phyloP scores from a whole-genome alignment of 176 grass and related monocot genomes.

The Eremochloa ophiuroides region DNA sequence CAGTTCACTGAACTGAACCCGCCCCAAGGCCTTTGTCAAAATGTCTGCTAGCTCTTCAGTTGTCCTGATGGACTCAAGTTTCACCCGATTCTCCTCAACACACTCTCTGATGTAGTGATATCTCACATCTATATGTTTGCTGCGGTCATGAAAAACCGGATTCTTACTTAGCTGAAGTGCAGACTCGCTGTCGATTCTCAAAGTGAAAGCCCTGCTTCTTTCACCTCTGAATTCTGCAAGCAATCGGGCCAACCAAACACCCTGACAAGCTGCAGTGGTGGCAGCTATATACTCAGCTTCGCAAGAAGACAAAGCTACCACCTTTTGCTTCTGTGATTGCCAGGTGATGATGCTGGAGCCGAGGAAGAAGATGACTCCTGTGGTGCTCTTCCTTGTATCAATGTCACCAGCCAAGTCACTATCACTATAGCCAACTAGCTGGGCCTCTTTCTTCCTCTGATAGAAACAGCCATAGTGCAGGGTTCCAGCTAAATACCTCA shows the following conservation, averaged over 20 bases:
- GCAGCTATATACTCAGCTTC: not conserved
- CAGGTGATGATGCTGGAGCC: not conserved
- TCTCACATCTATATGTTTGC: too few relatives aligned
- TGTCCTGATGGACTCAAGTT: rapidly evolving
- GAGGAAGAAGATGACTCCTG: too few relatives aligned
- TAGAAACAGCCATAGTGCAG: not conserved
- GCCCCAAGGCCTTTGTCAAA: too few relatives aligned
- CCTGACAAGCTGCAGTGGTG: not conserved
- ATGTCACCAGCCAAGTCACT: not conserved
- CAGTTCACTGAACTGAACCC: too few relatives aligned
- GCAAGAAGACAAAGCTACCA: not conserved
- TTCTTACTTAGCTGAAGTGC: too few relatives aligned
- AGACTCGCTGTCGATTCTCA: too few relatives aligned
- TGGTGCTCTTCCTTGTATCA: not conserved
- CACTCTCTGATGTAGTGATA: not conserved
- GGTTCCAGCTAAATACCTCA: not conserved
- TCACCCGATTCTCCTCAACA: not conserved
- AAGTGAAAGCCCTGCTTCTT: too few relatives aligned
- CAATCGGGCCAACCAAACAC: not conserved
- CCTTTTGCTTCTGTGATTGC: not conserved
- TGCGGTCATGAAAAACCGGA: too few relatives aligned
- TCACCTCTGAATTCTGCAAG: not conserved
- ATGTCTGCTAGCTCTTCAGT: not conserved
- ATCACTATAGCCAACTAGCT: not conserved
- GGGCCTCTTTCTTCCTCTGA: not conserved